Evolutionary conservation across 371 early-diverging fungal genomes (phyloP).

Genomic region (Syncephalastrum monosporum): DNA sequence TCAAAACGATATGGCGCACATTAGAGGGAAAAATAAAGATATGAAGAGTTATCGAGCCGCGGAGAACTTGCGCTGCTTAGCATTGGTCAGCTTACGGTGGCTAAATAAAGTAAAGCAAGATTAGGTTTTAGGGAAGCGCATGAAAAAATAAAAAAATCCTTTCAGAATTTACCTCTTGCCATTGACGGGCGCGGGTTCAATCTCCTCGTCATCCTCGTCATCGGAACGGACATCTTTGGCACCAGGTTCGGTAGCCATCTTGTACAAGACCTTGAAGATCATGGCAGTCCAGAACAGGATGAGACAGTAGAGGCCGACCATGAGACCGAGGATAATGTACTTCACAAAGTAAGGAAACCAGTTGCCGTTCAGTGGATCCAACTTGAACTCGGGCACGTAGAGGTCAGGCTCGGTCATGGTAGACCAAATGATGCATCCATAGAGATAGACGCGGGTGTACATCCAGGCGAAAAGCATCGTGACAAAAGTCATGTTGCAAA

Average conservation of each 20-base stretch:
- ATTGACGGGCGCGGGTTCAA: neutral
- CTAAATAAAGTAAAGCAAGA: no score
- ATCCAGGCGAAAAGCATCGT: constrained; percentile 72
- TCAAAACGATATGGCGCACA: no score
- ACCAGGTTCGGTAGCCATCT: constrained; percentile 53
- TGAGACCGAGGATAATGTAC: constrained; percentile 47
- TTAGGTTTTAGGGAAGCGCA: no score
- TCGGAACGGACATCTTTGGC: constrained; percentile 69
- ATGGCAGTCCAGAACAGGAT: constrained; percentile 66
- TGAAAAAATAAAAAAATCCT: no score
- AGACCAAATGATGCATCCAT: constrained; percentile 50
- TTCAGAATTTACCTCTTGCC: constrained; percentile 9
- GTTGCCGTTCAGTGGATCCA: constrained; percentile 43
- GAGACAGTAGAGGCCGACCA: constrained; percentile 42
- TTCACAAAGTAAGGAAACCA: constrained; percentile 52
- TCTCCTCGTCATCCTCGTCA: constrained; percentile 50
- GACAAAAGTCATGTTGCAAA: constrained; percentile 63
- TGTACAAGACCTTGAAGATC: constrained; percentile 60
- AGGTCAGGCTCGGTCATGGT: constrained; percentile 45
- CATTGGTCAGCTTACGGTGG: no score
- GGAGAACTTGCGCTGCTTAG: no score
- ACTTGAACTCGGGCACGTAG: constrained; percentile 37
- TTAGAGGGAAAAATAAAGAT: no score
- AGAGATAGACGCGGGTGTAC: constrained; percentile 66
- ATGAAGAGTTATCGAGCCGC: no score